Evolutionary conservation across 2,329 filamentous ascomycete genomes (phyloP).

Genomic region (Daldinia sp.): DNA sequence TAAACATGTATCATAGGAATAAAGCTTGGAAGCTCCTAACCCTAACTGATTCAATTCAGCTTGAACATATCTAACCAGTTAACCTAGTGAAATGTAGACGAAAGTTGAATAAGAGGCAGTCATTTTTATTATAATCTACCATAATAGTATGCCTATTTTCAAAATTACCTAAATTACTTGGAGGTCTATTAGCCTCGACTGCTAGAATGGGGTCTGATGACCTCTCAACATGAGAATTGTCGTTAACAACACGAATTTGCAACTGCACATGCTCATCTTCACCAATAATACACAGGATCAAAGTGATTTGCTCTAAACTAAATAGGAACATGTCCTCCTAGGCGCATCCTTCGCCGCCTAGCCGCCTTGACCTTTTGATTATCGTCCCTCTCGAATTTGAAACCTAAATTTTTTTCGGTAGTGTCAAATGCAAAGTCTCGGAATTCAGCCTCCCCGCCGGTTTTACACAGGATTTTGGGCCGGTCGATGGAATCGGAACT

Average conservation of each 20-base stretch:
- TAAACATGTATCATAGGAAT: not conserved
- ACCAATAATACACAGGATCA: not conserved
- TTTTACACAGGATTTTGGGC: conserved; percentile 13
- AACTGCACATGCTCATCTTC: not conserved
- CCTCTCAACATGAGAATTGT: not conserved
- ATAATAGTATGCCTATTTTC: not conserved
- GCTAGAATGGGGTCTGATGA: not conserved
- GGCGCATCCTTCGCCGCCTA: conserved; percentile 16
- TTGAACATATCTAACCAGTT: not conserved
- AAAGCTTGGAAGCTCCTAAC: not conserved
- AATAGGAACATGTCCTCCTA: conserved; percentile 10
- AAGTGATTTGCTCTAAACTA: conserved; percentile 15
- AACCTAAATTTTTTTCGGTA: conserved; percentile 21
- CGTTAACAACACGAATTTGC: not conserved
- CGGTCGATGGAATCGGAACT: conserved; percentile 39
- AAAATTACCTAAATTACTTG: not conserved
- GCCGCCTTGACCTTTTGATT: conserved; percentile 11
- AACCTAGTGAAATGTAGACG: not conserved
- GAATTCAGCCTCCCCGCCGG: conserved; percentile 16
- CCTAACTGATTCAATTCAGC: not conserved
- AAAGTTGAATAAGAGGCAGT: not conserved
- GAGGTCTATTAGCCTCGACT: no score
- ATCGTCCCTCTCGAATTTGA: conserved; percentile 7
- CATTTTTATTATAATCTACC: not conserved
- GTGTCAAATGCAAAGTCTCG: conserved; percentile 18